A percentile compares a stretch with the other conserved stretches of the same genome.
phyloP scores from a whole-genome alignment of 2,329 filamentous ascomycete genomes.

The Sporothrix protearum region DNA sequence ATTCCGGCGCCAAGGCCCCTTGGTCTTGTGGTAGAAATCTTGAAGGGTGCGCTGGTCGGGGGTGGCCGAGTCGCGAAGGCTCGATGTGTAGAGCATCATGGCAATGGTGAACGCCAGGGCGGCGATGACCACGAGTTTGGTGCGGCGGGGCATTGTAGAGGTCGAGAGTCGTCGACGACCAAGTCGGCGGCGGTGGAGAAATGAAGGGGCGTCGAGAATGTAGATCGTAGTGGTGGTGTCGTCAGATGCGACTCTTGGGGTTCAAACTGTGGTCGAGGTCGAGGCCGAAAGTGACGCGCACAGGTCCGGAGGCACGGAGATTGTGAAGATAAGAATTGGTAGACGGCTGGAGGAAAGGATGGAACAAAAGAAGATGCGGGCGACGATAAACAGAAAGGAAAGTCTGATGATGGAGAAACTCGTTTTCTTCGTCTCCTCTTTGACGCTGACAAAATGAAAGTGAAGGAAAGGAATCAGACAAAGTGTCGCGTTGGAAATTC shows the following conservation, averaged over 20 bases:
- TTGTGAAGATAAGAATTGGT: not conserved
- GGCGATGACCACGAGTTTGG: constrained; percentile 64
- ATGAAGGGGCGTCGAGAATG: not conserved
- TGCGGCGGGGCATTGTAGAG: constrained; percentile 61
- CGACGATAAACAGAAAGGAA: not conserved
- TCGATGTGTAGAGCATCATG: constrained; percentile 69
- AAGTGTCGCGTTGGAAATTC: not conserved
- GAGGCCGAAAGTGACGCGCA: not conserved
- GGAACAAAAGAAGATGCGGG: not conserved
- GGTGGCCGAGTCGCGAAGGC: constrained; percentile 49
- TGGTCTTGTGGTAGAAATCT: constrained; percentile 60
- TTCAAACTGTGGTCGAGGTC: not conserved
- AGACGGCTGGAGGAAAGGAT: not conserved
- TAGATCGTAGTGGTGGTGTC: not conserved
- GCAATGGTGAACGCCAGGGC: constrained; percentile 62
- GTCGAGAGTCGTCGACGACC: not conserved
- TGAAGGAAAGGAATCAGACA: not conserved
- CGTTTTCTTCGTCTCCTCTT: not conserved
- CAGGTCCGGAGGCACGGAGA: not conserved
- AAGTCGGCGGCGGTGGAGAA: not conserved
- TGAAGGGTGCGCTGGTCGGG: constrained; percentile 43
- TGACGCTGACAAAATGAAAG: constrained; percentile 5
- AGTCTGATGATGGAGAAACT: not conserved
- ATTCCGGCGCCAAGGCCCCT: constrained; percentile 44
- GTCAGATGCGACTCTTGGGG: not conserved